A percentile compares a stretch with the other conserved stretches of the same genome.
These are phyloP conservation scores for Cercospora sp. DNA, from an alignment of 2,329 filamentous ascomycete genomes.

Conservation along the genomic window DNA sequence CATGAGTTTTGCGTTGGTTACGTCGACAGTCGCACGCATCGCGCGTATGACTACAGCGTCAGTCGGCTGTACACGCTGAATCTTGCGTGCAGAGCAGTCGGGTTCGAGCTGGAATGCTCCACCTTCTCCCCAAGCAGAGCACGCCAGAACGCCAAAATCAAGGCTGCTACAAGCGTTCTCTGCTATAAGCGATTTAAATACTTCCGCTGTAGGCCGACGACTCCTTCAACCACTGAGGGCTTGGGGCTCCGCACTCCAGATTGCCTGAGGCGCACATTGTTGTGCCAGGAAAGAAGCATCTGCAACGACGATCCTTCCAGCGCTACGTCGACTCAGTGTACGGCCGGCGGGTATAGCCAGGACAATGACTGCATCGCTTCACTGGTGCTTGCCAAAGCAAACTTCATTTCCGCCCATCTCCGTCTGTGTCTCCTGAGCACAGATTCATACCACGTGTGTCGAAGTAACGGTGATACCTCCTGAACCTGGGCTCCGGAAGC, in stretches of 20 bases:
- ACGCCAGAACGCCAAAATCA: too few relatives aligned
- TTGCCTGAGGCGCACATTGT: background rate
- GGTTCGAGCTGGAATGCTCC: too few relatives aligned
- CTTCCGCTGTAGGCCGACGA: background rate
- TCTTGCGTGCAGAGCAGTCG: too few relatives aligned
- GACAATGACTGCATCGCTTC: too few relatives aligned
- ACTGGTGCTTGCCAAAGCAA: background rate
- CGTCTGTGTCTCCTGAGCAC: background rate
- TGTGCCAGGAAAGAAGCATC: background rate
- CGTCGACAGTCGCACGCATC: too few relatives aligned
- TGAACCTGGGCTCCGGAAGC: background rate
- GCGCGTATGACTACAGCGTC: too few relatives aligned
- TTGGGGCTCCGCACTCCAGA: background rate
- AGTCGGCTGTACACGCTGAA: too few relatives aligned
- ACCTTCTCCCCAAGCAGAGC: too few relatives aligned
- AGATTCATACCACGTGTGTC: background rate
- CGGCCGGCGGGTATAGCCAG: too few relatives aligned
- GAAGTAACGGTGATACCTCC: background rate
- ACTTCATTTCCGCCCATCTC: background rate
- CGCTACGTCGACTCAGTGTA: too few relatives aligned
- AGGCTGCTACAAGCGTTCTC: background rate
- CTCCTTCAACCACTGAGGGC: background rate
- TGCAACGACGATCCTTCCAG: too few relatives aligned
- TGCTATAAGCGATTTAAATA: background rate
- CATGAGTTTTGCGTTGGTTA: too few relatives aligned